Evolutionary conservation across 345 rosid genomes (phyloP), one percentile per base, ranked within the genome.

Genomic region (Hirschfeldia incana): DNA sequence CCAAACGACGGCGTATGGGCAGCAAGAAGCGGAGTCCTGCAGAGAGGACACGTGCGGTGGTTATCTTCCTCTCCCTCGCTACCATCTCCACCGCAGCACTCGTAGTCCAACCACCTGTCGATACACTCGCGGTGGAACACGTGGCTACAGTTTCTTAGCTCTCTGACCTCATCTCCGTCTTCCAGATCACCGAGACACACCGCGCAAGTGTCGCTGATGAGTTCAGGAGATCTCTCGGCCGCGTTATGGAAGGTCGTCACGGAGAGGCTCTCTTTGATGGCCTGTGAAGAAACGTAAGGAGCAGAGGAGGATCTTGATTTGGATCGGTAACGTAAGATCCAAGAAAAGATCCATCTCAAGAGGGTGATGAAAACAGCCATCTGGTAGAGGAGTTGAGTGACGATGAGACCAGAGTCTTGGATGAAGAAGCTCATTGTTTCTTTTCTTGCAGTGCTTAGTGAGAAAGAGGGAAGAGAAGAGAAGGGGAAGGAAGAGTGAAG

Each of bases 91-190:
- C 74, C 83, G 44, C 76, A 67, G 21, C 65, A 77, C 51, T 79
- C 76, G 39, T 81, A 82, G 32, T 81, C 84, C 11, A 79, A 32
- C 78, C 79, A 74, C 27, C 83, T 59, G 6, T 80, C 97, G 28
- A 94, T 88, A 83, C 97, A 94, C 10, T 91, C 97, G 59, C 72
- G 80, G 39, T 94, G 98, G 75, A 90, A 94, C 74, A 92, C 89
- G 81, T 94, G 98, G 82, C 86, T 79, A 61, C 98, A 94, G 69
- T 92, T 94, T 80, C 91, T 83, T 9, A 92, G 71, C 84, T 90
- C 94, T 59, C 93, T 83, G 36, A 92, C 88, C 67, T 87, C 90
- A 13, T 94, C 97, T 0, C 68, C 26, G 66, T 78, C 85, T 37
- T 42, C 65, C 57, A 94, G 73, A 15, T 73, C 83, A 60, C 79